Base-by-base conservation (phyloP, 2,329 filamentous ascomycete species). In the Chrysoporthe deuterocubensis region DNA sequence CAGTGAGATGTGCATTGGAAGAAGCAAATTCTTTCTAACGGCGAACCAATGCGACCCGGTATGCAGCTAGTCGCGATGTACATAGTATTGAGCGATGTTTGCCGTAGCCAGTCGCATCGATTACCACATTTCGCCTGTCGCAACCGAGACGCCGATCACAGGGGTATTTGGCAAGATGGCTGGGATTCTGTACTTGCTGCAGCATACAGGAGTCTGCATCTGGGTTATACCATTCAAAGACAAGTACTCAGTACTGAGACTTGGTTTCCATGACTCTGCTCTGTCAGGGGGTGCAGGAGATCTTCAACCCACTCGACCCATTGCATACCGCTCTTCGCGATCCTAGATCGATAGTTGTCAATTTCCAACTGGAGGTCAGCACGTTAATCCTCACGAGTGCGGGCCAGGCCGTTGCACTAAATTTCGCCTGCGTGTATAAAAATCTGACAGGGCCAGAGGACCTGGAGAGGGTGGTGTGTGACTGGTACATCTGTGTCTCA, bases 1-100 rank as follows among this genome's bases (percentile, higher is more conserved):
- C 60, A 59, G 66, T 62, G 65, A 54, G 32, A 40, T 40, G 18
- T 14, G 32, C 21, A 26, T 48, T 34, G 48, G 56, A n/a, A 62
- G 21, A 62, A 65, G 66, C 62, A 65, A 50, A 54, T 3, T 14
- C 4, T n/a, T n/a, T n/a, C 44, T 14, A 13, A 16, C 18, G 18
- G 13, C 44, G 37, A 4, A 46, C 44, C 44, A 8, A 4, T n/a
- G 44, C 44, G 44, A 5, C 14, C 44, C 44, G 18, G 44, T 14
- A 4, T n/a, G 8, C 44, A 18, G 44, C 44, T 46, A 46, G 44
- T 14, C 37, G 37, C 37, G 37, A 13, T 14, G 1, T 14, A 13
- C 16, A 26, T 5, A 32, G 16, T 32, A 54, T 54, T 21, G 21
- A 34, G 50, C 26, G 34, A 57, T 40, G 54, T 34, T 40, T 32